Conservation (phyloP, 164 flowering plant species). For the Chloranthus sessilifolius region DNA sequence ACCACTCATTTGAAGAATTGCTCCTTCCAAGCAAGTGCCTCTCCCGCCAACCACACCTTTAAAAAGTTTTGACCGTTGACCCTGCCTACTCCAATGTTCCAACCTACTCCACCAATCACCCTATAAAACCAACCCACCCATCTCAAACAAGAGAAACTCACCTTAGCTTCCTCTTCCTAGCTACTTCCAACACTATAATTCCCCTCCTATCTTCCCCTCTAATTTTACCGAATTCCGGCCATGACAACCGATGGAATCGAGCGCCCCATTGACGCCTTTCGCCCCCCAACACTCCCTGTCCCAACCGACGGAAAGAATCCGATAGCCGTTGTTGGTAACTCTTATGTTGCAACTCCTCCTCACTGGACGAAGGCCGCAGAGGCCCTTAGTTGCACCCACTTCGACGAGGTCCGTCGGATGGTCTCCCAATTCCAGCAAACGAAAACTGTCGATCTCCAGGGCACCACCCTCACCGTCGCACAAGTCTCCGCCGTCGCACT, state of each 20-base stretch:
- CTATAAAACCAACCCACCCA: no score
- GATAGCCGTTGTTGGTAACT: conserved; percentile 7
- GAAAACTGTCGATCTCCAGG: conserved; percentile 31
- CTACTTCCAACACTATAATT: no score
- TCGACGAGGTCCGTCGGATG: conserved; percentile 42
- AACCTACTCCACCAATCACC: no score
- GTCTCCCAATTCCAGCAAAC: conserved; percentile 27
- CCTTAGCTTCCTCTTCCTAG: no score
- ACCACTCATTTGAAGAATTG: no score
- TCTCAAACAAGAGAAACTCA: no score
- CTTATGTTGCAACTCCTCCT: conserved; percentile 8
- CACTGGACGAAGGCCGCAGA: conserved; percentile 50
- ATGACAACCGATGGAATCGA: conserved; percentile 1
- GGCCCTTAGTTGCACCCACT: conserved; percentile 28
- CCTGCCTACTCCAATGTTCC: no score
- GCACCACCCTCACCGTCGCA: conserved; percentile 40
- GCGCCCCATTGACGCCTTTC: conserved; percentile 11
- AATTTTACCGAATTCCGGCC: neutral
- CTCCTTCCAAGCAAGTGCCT: no score
- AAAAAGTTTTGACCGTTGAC: no score
- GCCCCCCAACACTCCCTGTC: conserved; percentile 19
- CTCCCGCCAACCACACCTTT: no score
- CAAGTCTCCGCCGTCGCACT: conserved; percentile 47
- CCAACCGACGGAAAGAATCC: conserved; percentile 17
- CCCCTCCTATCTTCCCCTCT: no score